Evolutionary conservation across 768 basidiomycete species (phyloP), one percentile per base, ranked within the genome.

Genomic region (Omphalotus guepiniiformis): DNA sequence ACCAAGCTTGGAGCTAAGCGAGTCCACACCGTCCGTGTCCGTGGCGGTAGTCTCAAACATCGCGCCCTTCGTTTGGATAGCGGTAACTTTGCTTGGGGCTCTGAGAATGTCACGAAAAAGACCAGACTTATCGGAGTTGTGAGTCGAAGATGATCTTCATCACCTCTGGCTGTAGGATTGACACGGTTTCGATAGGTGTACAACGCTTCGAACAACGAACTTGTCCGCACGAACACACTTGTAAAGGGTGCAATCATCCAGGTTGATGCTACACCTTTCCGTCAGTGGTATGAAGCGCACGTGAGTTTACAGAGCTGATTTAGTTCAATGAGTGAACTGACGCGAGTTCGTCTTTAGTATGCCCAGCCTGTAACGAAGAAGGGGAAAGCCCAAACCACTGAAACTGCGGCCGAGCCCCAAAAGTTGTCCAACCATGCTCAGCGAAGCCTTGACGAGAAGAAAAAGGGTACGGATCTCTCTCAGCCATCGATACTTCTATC

Each of bases 201-300:
- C 83, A 99, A 98, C 69, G 83, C 96, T 38, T 94, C 96, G 54
- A 99, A 98, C 84, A 99, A 99, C 75, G 96, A 99, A 73, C 84
- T 98, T 63, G 95, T 99, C 65, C 91, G 96, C 61, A 99, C 96
- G 62, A 98, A 99, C 78, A 99, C 96, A 47, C 85, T 99, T 49
- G 96, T 99, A 66, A 97, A 95, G 79, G 78, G 86, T 53, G 88
- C 88, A 56, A 88, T 99, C 73, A 90, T 99, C 70, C 94, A 98
- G 68, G 70, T 99, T 63, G 96, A 99, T 74, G 95, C 96, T 54
- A 85, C 95, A 26, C 96, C 96, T 53, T 99, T 98, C 90, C 84
- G 94, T 57, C 94, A 97, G 75, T 98, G 94, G 94, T 99, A 97
- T 66, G 96, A 99, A 74, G 75, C 91, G 32, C 94, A 98, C 73